Base-by-base conservation (phyloP, 164 flowering plant genomes). In the Liquidambar formosana region DNA sequence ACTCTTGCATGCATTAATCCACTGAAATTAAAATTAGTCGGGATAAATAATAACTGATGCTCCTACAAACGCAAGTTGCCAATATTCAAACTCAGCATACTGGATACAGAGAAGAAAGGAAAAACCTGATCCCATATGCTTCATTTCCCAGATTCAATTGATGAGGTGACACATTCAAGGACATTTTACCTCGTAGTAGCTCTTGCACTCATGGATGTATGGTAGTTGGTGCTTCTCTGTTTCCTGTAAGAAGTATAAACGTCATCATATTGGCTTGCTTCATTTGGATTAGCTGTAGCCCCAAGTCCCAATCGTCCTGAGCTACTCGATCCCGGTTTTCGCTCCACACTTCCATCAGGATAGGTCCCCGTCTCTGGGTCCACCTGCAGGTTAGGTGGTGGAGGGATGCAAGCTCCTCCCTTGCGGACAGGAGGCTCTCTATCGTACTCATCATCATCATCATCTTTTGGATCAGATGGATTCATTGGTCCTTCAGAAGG, bases 361-460 rank as follows among this genome's bases (percentile, higher is more conserved):
- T 77, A 82, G 52, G 93, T 78, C 33, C 94, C 97, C 0, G 89
- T 81, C 66, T 95, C 97, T 0, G 91, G 90, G 70, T 92, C 97
- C 53, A 81, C 85, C 76, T 88, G 92, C 65, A 90, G 77, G 73
- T 88, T 85, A 0, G 82, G 78, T 0, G 99, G 97, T 12, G 99
- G 99, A 60, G 99, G 99, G 21, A 96, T 96, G 77, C 98, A 90
- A 41, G 98, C 97, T 43, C 99, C 99, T 54, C 97, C 98, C 74
- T 92, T 92, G 8, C 97, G 90, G 26, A 81, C 82, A 5, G 85
- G 84, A 61, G 83, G 56, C 38, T 84, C 92, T 74, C 89, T 88
- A 63, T 90, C 94, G 57, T 85, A 89, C 22, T 86, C 89, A 60
- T 60, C 60, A 23, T 61, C 66, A 25, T 88, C 88, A 15, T 85